Evolutionary conservation across 176 grass and related monocot genomes (phyloP).

Genomic region (Musa troglodytarum): DNA sequence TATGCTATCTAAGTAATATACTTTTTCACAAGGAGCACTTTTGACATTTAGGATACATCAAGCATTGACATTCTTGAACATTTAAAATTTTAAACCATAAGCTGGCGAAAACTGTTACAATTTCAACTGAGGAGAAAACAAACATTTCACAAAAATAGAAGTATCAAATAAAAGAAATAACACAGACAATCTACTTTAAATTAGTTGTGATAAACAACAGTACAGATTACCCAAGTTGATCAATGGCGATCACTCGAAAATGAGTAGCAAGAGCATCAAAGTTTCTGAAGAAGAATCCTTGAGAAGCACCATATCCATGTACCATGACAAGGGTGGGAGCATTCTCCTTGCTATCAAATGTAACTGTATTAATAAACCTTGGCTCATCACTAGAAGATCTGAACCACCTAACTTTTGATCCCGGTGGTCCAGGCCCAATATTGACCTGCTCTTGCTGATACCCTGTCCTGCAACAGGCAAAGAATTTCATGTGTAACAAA

Average conservation of each 20-base stretch:
- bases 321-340: conserved; percentile 94
- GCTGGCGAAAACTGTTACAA: no score
- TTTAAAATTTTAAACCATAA: no score
- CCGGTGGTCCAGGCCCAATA: conserved; percentile 85
- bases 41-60: no score
- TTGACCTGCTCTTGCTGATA: conserved; percentile 82
- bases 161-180: not conserved
- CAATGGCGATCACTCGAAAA: conserved; percentile 87
- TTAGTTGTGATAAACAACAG: not conserved
- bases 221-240: conserved; percentile 70
- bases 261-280: conserved; percentile 81
- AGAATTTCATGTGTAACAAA: not conserved
- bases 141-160: not conserved
- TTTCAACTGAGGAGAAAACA: not conserved
- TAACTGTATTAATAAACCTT: conserved; percentile 95
- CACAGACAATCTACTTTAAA: not conserved
- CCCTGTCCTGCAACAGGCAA: conserved; percentile 45
- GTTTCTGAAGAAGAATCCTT: conserved; percentile 93
- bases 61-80: no score
- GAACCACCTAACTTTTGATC: conserved; percentile 87
- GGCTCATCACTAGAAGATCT: conserved; percentile 78
- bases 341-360: conserved; percentile 85
- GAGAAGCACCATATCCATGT: conserved; percentile 90
- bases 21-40: no score
- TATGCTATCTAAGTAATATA: no score